Base-by-base conservation (phyloP, 306 rosid genomes). In the Quercus glauca region DNA sequence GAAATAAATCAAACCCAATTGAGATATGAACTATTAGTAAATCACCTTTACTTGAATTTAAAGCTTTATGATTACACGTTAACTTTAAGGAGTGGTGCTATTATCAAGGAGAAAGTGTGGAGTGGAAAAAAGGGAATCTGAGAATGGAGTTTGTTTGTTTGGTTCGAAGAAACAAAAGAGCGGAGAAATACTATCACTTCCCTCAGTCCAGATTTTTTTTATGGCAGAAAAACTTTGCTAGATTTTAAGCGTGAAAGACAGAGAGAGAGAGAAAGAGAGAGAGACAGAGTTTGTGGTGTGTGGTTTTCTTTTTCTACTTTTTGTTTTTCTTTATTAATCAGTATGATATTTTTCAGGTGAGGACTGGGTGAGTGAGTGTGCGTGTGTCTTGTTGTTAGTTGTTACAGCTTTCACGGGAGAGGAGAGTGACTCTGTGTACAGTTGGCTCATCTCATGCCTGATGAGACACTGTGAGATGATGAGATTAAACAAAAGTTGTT, bases 21-120 rank as follows among this genome's bases (percentile, higher is more conserved):
- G 49, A 76, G 18, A 74, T 35, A 18, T 1, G 37, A 49, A 53
- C 29, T 8, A 55, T 13, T 1, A 17, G 17, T 12, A 25, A 29
- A 29, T 77, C 79, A 76, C 87, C 89, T 76, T 84, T 87, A 53
- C 82, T 83, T 82, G 57, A 81, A 75, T 29, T 75, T 35, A 73
- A 78, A 78, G 83, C 71, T 53, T 77, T 75, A 73, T 13, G 59
- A 21, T 28, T 33, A 71, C 8, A 49, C 35, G 82, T 74, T 55
- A 70, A 71, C 10, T 12, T 21, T 33, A 59, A 14, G 57, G 68
- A 73, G 80, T 29, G 28, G 10, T 72, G 4, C 1, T 6, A 56
- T 64, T 59, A 23, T 76, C 79, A 71, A 55, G 14, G 55, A 73
- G 55, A 23, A 59, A 14, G 81, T 59, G 64, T 76, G 33, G 78